Conservation (phyloP, 139 green algal species). For the Chlorella sorokiniana region DNA sequence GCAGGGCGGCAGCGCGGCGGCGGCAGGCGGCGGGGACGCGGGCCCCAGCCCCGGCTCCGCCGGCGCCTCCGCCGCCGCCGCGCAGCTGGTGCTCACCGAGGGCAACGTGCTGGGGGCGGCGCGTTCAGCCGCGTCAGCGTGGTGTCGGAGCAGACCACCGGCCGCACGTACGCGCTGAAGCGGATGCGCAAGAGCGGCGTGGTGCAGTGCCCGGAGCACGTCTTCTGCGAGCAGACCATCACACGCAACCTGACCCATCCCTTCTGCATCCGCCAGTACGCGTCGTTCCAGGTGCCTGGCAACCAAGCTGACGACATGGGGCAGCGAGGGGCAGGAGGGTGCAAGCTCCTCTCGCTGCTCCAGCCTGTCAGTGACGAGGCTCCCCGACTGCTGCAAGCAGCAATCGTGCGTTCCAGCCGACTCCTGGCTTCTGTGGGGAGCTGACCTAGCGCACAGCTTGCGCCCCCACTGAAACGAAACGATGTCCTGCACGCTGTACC, state of each 20-base stretch:
- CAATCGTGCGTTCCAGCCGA: too few relatives aligned
- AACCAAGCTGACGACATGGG: too few relatives aligned
- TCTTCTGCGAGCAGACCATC: constrained; percentile 96
- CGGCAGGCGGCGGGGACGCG: not conserved
- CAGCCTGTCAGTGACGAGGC: not conserved
- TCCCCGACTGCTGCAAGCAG: too few relatives aligned
- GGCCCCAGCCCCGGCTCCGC: not conserved
- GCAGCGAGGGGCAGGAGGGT: not conserved
- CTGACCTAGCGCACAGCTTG: too few relatives aligned
- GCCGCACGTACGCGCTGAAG: constrained; percentile 90
- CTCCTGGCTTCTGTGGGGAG: too few relatives aligned
- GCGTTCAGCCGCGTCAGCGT: constrained; percentile 82
- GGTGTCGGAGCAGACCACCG: constrained; percentile 62
- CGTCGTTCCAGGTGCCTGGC: constrained; percentile 76
- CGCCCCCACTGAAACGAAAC: not conserved
- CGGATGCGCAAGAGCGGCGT: constrained; percentile 91
- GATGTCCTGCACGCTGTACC: not conserved
- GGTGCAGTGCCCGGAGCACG: constrained; percentile 91
- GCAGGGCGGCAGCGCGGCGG: constrained; percentile 3
- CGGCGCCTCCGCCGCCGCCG: not conserved
- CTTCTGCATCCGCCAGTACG: constrained; percentile 96
- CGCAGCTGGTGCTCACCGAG: constrained; percentile 76
- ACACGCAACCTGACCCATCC: constrained; percentile 91
- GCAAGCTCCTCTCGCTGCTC: not conserved
- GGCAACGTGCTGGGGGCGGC: constrained; percentile 84